Evolutionary conservation across 2,329 filamentous ascomycete species (phyloP).

Genomic region (Diaporthe eres): DNA sequence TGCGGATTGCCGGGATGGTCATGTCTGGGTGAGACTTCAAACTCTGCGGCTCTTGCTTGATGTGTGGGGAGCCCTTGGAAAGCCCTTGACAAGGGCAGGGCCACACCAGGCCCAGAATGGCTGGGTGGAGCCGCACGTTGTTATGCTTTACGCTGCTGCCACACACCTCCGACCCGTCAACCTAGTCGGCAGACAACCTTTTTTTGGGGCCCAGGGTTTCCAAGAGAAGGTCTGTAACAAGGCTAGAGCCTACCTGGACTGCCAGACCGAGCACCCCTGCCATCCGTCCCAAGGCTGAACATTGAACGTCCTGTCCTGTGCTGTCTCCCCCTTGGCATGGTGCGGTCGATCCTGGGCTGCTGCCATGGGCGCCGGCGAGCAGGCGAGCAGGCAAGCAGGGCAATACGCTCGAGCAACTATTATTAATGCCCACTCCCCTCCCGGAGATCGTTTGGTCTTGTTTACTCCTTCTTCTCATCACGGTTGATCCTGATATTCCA

Average conservation of each 20-base stretch:
- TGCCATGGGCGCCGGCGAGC: constrained; percentile 44
- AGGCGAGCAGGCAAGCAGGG: background rate
- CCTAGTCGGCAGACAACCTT: constrained; percentile 35
- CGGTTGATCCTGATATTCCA: constrained; percentile 44
- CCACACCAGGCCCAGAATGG: constrained; percentile 37
- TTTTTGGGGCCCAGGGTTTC: constrained; percentile 38
- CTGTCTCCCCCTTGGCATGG: constrained; percentile 38
- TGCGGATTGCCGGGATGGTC: constrained; percentile 36
- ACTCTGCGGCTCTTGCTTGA: constrained; percentile 39
- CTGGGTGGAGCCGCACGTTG: constrained; percentile 37
- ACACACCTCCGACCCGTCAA: constrained; percentile 37
- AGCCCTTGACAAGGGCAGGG: constrained; percentile 36
- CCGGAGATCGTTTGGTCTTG: constrained; percentile 45
- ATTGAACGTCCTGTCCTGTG: background rate
- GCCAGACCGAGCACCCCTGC: constrained; percentile 49
- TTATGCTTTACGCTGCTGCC: constrained; percentile 36
- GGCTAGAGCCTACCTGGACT: constrained; percentile 55
- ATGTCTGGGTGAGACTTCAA: constrained; percentile 40
- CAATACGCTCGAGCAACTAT: constrained; percentile 35
- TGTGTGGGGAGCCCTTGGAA: constrained; percentile 35
- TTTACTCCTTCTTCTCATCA: constrained; percentile 48
- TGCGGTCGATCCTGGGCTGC: constrained; percentile 50
- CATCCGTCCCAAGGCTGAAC: constrained; percentile 50
- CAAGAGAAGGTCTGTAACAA: constrained; percentile 55
- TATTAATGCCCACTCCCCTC: constrained; percentile 46